phyloP scores from a whole-genome alignment of 2,329 filamentous ascomycete species.

The Raffaelea albimanens region DNA sequence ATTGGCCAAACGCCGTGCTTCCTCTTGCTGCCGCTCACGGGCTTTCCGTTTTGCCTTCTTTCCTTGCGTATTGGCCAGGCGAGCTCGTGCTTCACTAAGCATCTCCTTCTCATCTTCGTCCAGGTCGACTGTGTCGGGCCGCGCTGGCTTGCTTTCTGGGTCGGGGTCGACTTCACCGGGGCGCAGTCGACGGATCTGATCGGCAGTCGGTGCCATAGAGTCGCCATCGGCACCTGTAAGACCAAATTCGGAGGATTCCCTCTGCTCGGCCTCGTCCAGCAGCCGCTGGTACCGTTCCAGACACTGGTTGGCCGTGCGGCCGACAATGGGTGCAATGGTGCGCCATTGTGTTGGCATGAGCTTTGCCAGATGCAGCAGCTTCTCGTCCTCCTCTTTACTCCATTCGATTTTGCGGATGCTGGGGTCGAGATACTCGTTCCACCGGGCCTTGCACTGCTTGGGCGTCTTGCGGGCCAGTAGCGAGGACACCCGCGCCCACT shows the following conservation, averaged over 20 bases:
- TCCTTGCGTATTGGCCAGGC: slow-evolving; percentile 93
- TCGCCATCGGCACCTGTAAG: slow-evolving; percentile 81
- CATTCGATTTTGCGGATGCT: slow-evolving; percentile 98
- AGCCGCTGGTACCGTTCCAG: slow-evolving; percentile 95
- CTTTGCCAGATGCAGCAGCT: slow-evolving; percentile 90
- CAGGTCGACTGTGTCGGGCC: slow-evolving; percentile 93
- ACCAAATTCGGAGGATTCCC: slow-evolving; percentile 71
- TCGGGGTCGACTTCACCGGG: slow-evolving; percentile 96
- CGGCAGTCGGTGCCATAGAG: slow-evolving; percentile 76
- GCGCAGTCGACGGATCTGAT: slow-evolving; percentile 79
- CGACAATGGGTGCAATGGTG: slow-evolving; percentile 93
- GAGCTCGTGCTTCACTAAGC: slow-evolving; percentile 92
- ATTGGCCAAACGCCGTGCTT: slow-evolving; percentile 79
- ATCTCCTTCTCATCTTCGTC: slow-evolving; percentile 99
- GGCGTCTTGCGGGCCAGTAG: slow-evolving; percentile 93
- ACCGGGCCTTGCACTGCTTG: slow-evolving; percentile 98
- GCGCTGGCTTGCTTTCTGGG: slow-evolving; percentile 88
- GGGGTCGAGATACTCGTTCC: slow-evolving; percentile 97
- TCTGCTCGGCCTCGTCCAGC: slow-evolving; percentile 87
- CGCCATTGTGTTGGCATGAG: slow-evolving; percentile 99
- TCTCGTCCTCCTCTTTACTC: slow-evolving; percentile 98
- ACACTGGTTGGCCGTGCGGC: slow-evolving; percentile 92
- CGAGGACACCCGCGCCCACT: slow-evolving; percentile 97
- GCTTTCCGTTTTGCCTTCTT: slow-evolving; percentile 99
- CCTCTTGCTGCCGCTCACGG: slow-evolving; percentile 87